Base-by-base conservation (phyloP, 441 rosid genomes). In the Pelargonium australe region DNA sequence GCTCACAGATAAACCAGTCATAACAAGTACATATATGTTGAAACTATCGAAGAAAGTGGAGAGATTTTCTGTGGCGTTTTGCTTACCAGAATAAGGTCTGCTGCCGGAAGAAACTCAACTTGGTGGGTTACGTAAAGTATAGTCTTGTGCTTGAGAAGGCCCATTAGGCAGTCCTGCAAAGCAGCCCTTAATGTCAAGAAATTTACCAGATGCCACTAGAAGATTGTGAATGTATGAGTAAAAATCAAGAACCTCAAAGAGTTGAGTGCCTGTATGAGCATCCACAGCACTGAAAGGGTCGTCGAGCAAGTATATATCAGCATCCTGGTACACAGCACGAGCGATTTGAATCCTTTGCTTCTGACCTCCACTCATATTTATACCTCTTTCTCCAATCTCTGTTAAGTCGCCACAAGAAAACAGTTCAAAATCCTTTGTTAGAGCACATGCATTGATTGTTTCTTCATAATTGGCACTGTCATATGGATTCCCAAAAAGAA, bases 241-340 rank as follows among this genome's bases (percentile, higher is more conserved):
- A 31, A 11, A 10, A 63, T 43, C 17, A 40, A 9, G 65, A 55
- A 90, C 99, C 83, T 83, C 77, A 77, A 95, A 95, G 79, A 95
- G 98, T 77, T 95, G 85, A 58, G 95, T 72, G 78, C 97, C 98
- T 9, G 99, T 95, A 74, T 92, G 99, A 75, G 98, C 98, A 84
- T 95, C 99, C 70, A 95, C 99, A 0, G 97, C 99, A 53, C 98
- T 95, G 85, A 95, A 95, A 68, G 98, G 99, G 68, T 95, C 99
- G 73, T 95, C 99, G 0, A 95, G 89, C 8, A 95, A 81, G 84
- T 92, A 95, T 44, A 95, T 82, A 72, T 95, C 98, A 58, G 99
- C 97, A 77, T 95, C 88, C 70, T 95, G 91, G 80, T 95, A 95
- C 74, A 86, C 93, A 9, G 99, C 97, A 23, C 97, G 91, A 70